Evolutionary conservation across 1,284 basidiomycete genomes (phyloP), one percentile per base, ranked within the genome.

Genomic region (Ustilago lituana): DNA sequence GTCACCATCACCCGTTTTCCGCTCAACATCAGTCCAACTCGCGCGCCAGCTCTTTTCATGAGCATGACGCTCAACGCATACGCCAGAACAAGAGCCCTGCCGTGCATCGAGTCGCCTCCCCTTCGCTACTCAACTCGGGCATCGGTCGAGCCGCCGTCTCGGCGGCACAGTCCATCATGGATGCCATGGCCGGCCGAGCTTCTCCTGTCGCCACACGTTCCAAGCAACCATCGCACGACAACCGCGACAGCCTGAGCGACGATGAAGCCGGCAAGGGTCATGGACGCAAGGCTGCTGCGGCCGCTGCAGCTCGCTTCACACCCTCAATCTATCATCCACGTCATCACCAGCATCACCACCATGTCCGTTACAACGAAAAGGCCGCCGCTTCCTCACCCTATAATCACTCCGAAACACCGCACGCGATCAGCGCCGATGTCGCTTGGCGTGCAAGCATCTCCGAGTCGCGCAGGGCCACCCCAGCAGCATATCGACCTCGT

Each of bases 261-360:
- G 75, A 77, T 31, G 75, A 77, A 38, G 65, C 65, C 22, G 73
- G 71, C 26, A 77, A 77, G 24, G 75, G 75, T 6, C 75, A 77
- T 24, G 69, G 73, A 7, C 46, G 57, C 31, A 74, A 60, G 29
- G 59, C 65, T 14, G 56, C 44, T 22, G 44, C 54, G 19, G 43
- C 60, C 4, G 53, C 40, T 32, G 47, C 57, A n/a, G 54, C 50
- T 9, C 57, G 73, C 37, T 74, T 57, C 46, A 73, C 69, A 9
- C 73, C 74, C 29, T 64, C 68, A 39, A 31, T 48, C 29, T 23
- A 55, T 22, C 64, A 58, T 37, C 46, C 63, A 10, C 54, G 59
- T 11, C 52, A 54, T 23, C 20, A 35, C 12, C 44, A 46, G 19
- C 24, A 23, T 20, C 43, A 46, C 22, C 61, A 55, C 22, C 58